phyloP scores from a whole-genome alignment of 768 basidiomycete genomes.

The Coprinopsis strossmayeri region DNA sequence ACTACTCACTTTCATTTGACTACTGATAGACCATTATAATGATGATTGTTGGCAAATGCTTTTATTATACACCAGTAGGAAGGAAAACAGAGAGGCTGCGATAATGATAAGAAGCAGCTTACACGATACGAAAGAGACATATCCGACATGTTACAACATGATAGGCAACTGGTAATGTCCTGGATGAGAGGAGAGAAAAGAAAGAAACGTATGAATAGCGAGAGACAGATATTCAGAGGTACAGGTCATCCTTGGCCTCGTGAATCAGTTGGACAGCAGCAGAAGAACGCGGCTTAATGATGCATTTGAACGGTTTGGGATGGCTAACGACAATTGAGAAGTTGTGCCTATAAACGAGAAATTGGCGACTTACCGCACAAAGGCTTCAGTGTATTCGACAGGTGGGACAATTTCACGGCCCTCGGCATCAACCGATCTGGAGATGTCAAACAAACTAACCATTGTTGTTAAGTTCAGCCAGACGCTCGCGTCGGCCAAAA shows the following conservation, averaged over 20 bases:
- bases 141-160: too few relatives aligned
- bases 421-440: slow-evolving; percentile 31
- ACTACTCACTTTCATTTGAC: too few relatives aligned
- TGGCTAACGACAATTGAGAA: slow-evolving; percentile 31
- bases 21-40: too few relatives aligned
- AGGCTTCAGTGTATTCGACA: slow-evolving; percentile 33
- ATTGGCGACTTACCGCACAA: slow-evolving; percentile 35
- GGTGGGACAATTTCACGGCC: slow-evolving; percentile 33
- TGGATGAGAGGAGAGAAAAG: not conserved
- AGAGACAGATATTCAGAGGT: not conserved
- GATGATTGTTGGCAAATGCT: too few relatives aligned
- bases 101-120: too few relatives aligned
- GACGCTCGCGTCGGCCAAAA: slow-evolving; percentile 42
- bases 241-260: slow-evolving; percentile 20
- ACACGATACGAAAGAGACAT: too few relatives aligned
- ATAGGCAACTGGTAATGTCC: too few relatives aligned
- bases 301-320: slow-evolving; percentile 43
- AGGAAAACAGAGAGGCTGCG: too few relatives aligned
- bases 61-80: too few relatives aligned
- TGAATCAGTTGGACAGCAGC: slow-evolving; percentile 22
- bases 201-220: not conserved
- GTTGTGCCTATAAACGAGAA: not conserved
- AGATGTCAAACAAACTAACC: slow-evolving; percentile 39
- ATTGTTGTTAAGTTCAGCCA: slow-evolving; percentile 41
- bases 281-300: slow-evolving; percentile 37